These are phyloP conservation scores for Aspergillus eucalypticola DNA, from an alignment of 2,329 filamentous ascomycete genomes.

Conservation along the genomic window DNA sequence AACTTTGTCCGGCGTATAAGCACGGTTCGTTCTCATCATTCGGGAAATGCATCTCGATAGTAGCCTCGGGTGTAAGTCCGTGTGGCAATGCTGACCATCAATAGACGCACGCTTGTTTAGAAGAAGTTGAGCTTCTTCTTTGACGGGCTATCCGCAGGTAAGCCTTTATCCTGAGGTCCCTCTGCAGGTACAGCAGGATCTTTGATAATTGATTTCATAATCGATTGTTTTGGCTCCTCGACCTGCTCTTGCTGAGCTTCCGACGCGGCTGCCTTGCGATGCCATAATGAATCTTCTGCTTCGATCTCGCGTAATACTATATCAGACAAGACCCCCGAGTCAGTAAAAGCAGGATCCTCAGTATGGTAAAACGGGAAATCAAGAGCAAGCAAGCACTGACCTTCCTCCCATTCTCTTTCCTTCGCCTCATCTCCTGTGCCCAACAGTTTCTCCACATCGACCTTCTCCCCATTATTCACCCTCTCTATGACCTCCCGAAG, in stretches of 20 bases:
- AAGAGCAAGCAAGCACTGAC: conserved; percentile 48
- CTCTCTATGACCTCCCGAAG: conserved; percentile 64
- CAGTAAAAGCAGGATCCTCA: not conserved
- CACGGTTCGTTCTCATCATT: not conserved
- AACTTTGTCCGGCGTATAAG: not conserved
- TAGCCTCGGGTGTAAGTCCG: not conserved
- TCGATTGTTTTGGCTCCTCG: not conserved
- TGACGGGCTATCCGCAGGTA: conserved; percentile 18
- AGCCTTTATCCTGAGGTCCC: conserved; percentile 13
- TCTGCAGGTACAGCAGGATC: conserved; percentile 17
- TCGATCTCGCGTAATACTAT: conserved; percentile 44
- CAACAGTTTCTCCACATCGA: conserved; percentile 80
- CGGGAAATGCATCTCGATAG: not conserved
- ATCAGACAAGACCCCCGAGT: not conserved
- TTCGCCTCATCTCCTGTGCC: conserved; percentile 73
- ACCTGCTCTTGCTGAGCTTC: not conserved
- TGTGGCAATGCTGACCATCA: not conserved
- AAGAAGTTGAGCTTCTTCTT: conserved; percentile 35
- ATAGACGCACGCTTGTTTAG: conserved; percentile 15
- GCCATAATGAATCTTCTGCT: conserved; percentile 42
- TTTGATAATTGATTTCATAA: conserved; percentile 19
- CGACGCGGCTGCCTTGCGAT: conserved; percentile 22
- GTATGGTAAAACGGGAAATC: too few species aligned
- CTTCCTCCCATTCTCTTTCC: conserved; percentile 86
- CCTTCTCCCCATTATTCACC: conserved; percentile 55